A percentile compares a stretch with the other conserved stretches of the same genome.
These are phyloP conservation scores for Arachnomyces sp. DNA, from an alignment of 2,329 filamentous ascomycete genomes.

Conservation along the genomic window DNA sequence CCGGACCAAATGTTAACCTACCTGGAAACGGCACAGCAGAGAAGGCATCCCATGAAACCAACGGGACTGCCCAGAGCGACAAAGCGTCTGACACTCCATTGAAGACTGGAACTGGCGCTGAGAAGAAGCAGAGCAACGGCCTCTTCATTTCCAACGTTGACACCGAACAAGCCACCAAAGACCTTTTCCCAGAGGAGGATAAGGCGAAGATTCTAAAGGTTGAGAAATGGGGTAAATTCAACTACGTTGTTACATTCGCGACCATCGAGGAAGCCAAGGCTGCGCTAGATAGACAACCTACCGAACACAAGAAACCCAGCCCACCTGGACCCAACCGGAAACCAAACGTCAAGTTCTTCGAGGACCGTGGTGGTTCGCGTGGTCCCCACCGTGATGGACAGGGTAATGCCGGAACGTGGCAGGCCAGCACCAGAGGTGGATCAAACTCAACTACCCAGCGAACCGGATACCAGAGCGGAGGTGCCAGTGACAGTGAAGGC, in stretches of 20 bases:
- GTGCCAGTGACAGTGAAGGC: conserved; percentile 66
- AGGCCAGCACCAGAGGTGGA: conserved; percentile 51
- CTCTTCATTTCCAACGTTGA: conserved; percentile 85
- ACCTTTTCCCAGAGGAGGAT: conserved; percentile 76
- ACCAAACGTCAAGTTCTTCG: conserved; percentile 75
- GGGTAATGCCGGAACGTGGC: conserved; percentile 49
- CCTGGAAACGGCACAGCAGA: conserved; percentile 22
- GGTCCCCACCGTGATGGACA: conserved; percentile 20
- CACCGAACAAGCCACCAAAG: conserved; percentile 71
- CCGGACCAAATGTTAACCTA: conserved; percentile 18
- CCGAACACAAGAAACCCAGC: conserved; percentile 65
- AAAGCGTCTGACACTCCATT: conserved; percentile 36
- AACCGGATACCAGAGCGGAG: conserved; percentile 78
- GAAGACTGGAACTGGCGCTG: conserved; percentile 45
- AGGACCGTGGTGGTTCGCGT: conserved; percentile 52
- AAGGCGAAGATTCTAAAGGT: conserved; percentile 69
- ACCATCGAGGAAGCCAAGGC: conserved; percentile 69
- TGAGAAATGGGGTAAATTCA: conserved; percentile 58
- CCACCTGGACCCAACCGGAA: conserved; percentile 63
- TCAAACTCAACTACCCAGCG: conserved; percentile 50
- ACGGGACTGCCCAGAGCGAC: conserved; percentile 43
- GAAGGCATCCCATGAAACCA: conserved; percentile 34
- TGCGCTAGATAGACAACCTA: conserved; percentile 64
- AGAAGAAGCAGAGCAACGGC: conserved; percentile 63
- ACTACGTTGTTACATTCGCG: conserved; percentile 75